These are phyloP conservation scores for Apiotrichum brassicae DNA, from an alignment of 1,284 basidiomycete genomes.

Conservation along the genomic window DNA sequence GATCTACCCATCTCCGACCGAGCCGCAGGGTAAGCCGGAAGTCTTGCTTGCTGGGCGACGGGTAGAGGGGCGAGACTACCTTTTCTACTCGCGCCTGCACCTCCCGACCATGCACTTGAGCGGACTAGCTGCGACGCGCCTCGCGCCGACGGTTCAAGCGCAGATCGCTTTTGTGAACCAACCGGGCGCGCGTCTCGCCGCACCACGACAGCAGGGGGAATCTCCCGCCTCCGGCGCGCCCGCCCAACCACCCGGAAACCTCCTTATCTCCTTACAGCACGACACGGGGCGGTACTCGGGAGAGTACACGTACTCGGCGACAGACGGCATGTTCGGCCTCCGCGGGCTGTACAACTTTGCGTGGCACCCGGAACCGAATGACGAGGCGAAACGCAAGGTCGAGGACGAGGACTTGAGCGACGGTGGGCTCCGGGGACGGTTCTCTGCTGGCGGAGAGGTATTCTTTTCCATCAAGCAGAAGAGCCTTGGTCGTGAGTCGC, in stretches of 20 bases:
- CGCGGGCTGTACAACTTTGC: conserved; percentile 92
- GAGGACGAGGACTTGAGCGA: conserved; percentile 87
- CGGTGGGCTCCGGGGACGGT: conserved; percentile 78
- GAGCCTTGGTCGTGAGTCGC: conserved; percentile 73
- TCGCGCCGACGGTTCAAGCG: conserved; percentile 51
- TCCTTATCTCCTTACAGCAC: conserved; percentile 84
- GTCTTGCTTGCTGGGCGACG: conserved; percentile 71
- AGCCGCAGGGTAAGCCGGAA: conserved; percentile 66
- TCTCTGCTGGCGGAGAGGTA: conserved; percentile 87
- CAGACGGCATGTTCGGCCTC: conserved; percentile 87
- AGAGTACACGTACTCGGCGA: conserved; percentile 90
- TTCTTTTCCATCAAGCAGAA: conserved; percentile 90
- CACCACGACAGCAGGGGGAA: conserved; percentile 46
- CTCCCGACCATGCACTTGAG: conserved; percentile 81
- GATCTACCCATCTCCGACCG: conserved; percentile 68
- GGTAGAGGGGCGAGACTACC: conserved; percentile 59
- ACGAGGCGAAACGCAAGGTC: conserved; percentile 50
- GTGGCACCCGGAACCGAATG: conserved; percentile 23
- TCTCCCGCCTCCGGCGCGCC: conserved; percentile 9
- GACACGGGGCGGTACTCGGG: conserved; percentile 88
- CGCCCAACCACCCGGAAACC: conserved; percentile 54
- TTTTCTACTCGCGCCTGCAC: conserved; percentile 88
- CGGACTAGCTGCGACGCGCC: conserved; percentile 75
- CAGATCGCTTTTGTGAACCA: conserved; percentile 44
- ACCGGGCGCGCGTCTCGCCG: conserved; percentile 36